Evolutionary conservation across 192 early-diverging fungal species (phyloP), one percentile per base, ranked within the genome.

Genomic region (Chytriomyces sp.): DNA sequence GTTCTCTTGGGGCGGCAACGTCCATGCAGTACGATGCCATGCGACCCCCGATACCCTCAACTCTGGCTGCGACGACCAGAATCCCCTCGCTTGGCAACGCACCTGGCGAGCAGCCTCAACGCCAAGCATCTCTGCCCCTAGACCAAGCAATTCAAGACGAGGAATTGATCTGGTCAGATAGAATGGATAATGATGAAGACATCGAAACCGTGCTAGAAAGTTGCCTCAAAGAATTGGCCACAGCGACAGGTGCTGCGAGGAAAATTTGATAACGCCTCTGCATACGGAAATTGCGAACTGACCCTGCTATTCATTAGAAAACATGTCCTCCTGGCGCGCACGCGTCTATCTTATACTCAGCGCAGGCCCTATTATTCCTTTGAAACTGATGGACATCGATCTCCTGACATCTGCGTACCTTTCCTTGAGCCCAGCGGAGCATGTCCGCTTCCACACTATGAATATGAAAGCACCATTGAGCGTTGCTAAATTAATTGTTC

Each of bases 201-300:
- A 10, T 49, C 12, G 59, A 61, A 61, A 61, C 59, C 10, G 32
- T 61, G 8, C 33, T 61, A 8, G 59, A 61, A 39, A 39, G 33
- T 12, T 61, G 12, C 25, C 10, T 61, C 8, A 61, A 61, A 25
- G 59, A 61, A n/a, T 25, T 61, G 6, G 31, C 37, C 31, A 8
- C 31, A 7, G 59, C 59, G 12, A 33, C 59, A 0, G 59, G 59
- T 61, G 22, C 10, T 33, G 10, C 31, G 5, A 14, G 5, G 31
- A 5, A 39, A 25, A 22, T 39, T 6, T 6, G 8, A 36, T 39
- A 14, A 7, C 59, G 19, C 17, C 59, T 17, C 8, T 8, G 22
- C 22, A 28, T 56, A 22, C 30, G 22, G 30, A 56, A 26, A 17
- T 17, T 7, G 8, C 8, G 7, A 8, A 58, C 56, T 58, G n/a